phyloP scores from a whole-genome alignment of 139 green algal species.

The Coelastrella sp. region DNA sequence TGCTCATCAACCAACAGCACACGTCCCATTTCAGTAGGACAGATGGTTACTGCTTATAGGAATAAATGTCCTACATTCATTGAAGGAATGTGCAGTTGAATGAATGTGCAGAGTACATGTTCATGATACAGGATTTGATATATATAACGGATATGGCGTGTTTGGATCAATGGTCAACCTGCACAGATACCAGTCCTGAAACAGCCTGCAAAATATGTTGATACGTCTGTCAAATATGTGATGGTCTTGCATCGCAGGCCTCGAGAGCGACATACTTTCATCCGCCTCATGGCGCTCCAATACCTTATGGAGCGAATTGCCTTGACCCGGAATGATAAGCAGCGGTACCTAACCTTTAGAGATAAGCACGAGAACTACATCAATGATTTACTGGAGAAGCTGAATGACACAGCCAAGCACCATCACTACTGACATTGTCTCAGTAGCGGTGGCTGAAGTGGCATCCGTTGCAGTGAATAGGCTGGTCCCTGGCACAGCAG shows the following conservation, averaged over 20 bases:
- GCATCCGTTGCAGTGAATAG: neutral
- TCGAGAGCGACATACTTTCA: conserved; percentile 31
- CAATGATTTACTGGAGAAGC: neutral
- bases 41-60: too few relatives aligned
- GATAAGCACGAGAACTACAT: conserved; percentile 29
- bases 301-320: conserved; percentile 44
- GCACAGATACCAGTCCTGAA: too few relatives aligned
- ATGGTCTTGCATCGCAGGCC: conserved; percentile 18
- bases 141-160: too few relatives aligned
- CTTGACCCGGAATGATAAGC: conserved; percentile 8
- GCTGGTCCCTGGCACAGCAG: too few relatives aligned
- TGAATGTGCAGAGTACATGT: too few relatives aligned
- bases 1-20: too few relatives aligned
- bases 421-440: neutral
- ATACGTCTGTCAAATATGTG: neutral
- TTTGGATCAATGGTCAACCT: too few relatives aligned
- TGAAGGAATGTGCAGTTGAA: too few relatives aligned
- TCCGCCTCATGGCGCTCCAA: conserved; percentile 42
- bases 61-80: too few relatives aligned
- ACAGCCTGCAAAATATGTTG: too few relatives aligned
- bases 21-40: too few relatives aligned
- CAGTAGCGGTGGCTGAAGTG: neutral
- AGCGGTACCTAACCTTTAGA: neutral
- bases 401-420: neutral
- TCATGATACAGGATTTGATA: too few relatives aligned